These are phyloP conservation scores for Flaveria brownii DNA, from an alignment of 129 eudicot species.

Conservation along the genomic window DNA sequence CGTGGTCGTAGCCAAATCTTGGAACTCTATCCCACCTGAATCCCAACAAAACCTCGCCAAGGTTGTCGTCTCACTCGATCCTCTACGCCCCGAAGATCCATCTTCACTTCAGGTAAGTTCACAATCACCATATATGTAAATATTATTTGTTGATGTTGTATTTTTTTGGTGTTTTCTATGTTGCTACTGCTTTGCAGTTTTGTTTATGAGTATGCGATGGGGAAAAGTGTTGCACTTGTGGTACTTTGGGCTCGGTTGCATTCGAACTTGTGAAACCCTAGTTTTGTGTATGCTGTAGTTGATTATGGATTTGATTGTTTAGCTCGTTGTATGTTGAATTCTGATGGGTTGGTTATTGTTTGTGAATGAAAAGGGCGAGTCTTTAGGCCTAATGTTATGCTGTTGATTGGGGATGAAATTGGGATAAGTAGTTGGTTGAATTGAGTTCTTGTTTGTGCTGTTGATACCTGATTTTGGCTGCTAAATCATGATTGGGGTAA, in stretches of 20 bases:
- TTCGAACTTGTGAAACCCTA: not conserved
- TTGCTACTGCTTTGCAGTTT: not conserved
- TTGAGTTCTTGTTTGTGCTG: not conserved
- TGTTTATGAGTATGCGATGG: not conserved
- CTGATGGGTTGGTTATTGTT: not conserved
- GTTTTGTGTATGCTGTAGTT: not conserved
- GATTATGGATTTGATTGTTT: not conserved
- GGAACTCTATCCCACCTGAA: slow-evolving; percentile 55
- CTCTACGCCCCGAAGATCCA: slow-evolving; percentile 50
- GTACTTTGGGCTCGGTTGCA: not conserved
- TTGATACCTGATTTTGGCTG: not conserved
- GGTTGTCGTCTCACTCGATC: slow-evolving; percentile 69
- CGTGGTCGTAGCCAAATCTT: slow-evolving; percentile 64
- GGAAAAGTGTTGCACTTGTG: not conserved
- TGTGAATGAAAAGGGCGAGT: not conserved
- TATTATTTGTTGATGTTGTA: not conserved
- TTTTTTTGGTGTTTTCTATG: not conserved
- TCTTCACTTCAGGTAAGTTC: slow-evolving; percentile 50
- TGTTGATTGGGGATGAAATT: not conserved
- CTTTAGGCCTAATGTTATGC: not conserved
- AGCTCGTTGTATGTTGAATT: not conserved
- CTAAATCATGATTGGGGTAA: not conserved
- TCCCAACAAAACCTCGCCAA: slow-evolving; percentile 64
- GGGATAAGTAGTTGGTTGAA: not conserved
- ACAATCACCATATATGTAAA: not conserved